Conservation (phyloP, 345 rosid genomes). For the Microcos paniculata region DNA sequence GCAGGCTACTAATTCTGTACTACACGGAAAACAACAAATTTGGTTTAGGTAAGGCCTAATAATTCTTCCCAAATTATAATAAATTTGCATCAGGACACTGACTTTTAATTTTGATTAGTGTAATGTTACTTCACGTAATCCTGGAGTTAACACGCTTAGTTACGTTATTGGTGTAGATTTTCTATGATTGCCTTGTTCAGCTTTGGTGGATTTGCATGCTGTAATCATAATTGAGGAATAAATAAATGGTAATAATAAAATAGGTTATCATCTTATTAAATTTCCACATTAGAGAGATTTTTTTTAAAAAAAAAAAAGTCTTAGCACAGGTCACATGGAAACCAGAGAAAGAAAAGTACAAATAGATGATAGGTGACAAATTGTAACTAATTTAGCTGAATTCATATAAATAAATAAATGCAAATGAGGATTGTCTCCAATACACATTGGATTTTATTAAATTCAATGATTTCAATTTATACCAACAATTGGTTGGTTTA, state of each 20-base stretch:
- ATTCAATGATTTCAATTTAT: too few relatives aligned
- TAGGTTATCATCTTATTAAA: not conserved
- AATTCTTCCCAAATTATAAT: not conserved
- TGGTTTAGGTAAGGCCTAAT: not conserved
- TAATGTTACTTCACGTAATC: not conserved
- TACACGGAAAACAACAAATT: not conserved
- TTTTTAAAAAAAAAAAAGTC: not conserved
- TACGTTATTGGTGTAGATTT: not conserved
- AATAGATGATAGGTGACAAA: not conserved
- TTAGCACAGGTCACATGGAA: not conserved
- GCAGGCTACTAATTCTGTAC: not conserved
- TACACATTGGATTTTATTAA: too few relatives aligned
- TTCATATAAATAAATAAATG: too few relatives aligned
- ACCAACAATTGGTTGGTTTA: too few relatives aligned
- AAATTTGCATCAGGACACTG: not conserved
- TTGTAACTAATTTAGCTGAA: not conserved
- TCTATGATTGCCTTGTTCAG: too few relatives aligned
- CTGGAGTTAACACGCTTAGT: not conserved
- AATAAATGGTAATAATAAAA: not conserved
- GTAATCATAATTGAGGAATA: not conserved
- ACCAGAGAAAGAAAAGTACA: not conserved
- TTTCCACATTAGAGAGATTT: too few relatives aligned
- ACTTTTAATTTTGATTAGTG: not conserved
- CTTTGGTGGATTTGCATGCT: conserved; percentile 1
- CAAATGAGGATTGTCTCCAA: too few relatives aligned